phyloP scores from a whole-genome alignment of 1,284 basidiomycete species.

The Ceratobasidium sp. region DNA sequence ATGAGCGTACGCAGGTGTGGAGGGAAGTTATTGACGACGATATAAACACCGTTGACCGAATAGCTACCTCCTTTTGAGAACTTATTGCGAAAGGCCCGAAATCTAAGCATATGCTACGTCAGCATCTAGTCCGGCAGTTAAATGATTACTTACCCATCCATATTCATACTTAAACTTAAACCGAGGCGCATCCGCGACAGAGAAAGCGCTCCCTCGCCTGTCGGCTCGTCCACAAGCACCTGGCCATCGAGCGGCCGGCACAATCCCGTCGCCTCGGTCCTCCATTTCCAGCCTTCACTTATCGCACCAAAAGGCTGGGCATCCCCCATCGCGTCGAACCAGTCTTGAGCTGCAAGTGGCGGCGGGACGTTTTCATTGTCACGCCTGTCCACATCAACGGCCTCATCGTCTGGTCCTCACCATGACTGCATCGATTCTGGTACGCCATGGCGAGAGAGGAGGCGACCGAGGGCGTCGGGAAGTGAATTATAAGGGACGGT shows the following conservation, averaged over 20 bases:
- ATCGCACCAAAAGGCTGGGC: background rate
- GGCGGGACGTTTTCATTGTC: background rate
- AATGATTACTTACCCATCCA: background rate
- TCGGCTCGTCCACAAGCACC: background rate
- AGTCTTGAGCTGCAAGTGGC: background rate
- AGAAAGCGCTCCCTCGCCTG: background rate
- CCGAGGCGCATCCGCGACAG: constrained; percentile 6
- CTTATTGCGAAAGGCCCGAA: background rate
- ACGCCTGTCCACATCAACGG: too few species aligned
- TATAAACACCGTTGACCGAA: background rate
- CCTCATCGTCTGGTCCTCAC: background rate
- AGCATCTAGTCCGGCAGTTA: too few species aligned
- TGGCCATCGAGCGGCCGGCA: background rate
- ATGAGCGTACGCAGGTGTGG: background rate
- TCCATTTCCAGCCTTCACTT: background rate
- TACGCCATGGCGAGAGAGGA: background rate
- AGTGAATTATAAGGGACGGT: constrained; percentile 13
- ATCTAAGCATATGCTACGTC: background rate
- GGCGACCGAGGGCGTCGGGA: background rate
- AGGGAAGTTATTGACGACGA: constrained; percentile 16
- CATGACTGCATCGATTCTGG: background rate
- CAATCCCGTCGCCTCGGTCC: background rate
- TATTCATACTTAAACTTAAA: background rate
- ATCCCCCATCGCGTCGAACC: background rate
- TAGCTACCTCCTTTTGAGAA: background rate